Conservation (phyloP, 192 early-diverging fungal genomes). For the Mortierella hygrophila region DNA sequence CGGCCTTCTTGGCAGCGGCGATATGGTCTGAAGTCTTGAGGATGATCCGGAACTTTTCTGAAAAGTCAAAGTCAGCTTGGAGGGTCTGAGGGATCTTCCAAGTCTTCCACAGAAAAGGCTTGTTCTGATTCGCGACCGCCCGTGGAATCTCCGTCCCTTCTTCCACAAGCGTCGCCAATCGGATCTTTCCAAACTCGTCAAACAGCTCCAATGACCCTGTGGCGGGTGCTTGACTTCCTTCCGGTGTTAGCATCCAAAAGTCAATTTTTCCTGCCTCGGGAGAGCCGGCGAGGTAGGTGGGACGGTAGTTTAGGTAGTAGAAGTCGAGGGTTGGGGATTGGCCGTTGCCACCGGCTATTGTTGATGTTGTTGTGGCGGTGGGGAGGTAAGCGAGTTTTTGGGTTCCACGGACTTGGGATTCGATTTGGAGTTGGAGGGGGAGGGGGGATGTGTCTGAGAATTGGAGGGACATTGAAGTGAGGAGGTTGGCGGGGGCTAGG, state of each 20-base stretch:
- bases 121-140: not conserved
- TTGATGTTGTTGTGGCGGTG: not conserved
- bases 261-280: constrained; percentile 15
- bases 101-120: constrained; percentile 36
- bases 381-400: constrained; percentile 44
- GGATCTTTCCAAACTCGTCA: constrained; percentile 39
- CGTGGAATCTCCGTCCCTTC: constrained; percentile 29
- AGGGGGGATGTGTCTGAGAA: constrained; percentile 12
- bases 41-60: constrained; percentile 40
- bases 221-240: constrained; percentile 19
- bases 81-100: constrained; percentile 35
- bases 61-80: constrained; percentile 31
- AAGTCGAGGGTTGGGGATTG: constrained; percentile 23
- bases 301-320: constrained; percentile 46
- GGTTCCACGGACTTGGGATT: constrained; percentile 12
- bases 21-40: constrained; percentile 23
- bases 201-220: constrained; percentile 30
- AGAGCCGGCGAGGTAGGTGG: constrained; percentile 26
- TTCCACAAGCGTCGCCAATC: constrained; percentile 22
- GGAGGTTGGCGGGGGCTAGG: not conserved
- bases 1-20: not conserved
- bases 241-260: constrained; percentile 47
- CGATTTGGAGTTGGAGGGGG: constrained; percentile 40
- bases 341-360: no score
- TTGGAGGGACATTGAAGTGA: constrained; percentile 11